Evolutionary conservation across 2,329 filamentous ascomycete genomes (phyloP).

Genomic region (Aspergillus ochraceus): DNA sequence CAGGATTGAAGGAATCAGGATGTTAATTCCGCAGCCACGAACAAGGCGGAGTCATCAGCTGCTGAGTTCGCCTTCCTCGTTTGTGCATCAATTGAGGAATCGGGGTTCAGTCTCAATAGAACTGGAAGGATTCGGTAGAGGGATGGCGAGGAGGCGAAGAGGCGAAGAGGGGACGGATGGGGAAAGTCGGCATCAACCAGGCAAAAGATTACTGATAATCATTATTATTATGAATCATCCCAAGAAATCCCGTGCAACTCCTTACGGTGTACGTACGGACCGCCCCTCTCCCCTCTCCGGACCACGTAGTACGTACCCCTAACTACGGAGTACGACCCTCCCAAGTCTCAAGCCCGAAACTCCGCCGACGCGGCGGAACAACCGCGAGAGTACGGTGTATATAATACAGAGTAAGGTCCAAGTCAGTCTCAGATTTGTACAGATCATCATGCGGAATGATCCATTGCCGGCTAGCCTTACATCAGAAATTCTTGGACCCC

Average conservation of each 20-base stretch:
- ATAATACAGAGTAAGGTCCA: background rate
- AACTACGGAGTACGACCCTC: background rate
- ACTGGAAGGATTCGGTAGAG: background rate
- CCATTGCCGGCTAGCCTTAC: conserved; percentile 2
- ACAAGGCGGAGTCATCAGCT: background rate
- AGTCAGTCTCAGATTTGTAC: background rate
- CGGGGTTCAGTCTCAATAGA: background rate
- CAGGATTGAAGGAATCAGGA: background rate
- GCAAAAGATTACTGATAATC: background rate
- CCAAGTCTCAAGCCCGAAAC: background rate
- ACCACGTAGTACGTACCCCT: background rate
- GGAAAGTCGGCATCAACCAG: too few species aligned
- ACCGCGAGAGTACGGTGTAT: too few species aligned
- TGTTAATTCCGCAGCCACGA: background rate
- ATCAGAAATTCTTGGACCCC: background rate
- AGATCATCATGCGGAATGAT: conserved; percentile 20
- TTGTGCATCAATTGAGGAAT: too few species aligned
- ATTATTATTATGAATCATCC: too few species aligned
- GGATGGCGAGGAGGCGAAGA: background rate
- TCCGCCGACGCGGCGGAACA: background rate
- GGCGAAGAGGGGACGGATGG: too few species aligned
- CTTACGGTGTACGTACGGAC: too few species aligned
- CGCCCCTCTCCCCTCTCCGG: too few species aligned
- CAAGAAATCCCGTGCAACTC: background rate
- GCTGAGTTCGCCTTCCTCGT: background rate